A percentile compares a stretch with the other conserved stretches of the same genome.
Evolutionary conservation across 805 yeast genomes (phyloP).

Genomic region (Saturnispora galanensis): DNA sequence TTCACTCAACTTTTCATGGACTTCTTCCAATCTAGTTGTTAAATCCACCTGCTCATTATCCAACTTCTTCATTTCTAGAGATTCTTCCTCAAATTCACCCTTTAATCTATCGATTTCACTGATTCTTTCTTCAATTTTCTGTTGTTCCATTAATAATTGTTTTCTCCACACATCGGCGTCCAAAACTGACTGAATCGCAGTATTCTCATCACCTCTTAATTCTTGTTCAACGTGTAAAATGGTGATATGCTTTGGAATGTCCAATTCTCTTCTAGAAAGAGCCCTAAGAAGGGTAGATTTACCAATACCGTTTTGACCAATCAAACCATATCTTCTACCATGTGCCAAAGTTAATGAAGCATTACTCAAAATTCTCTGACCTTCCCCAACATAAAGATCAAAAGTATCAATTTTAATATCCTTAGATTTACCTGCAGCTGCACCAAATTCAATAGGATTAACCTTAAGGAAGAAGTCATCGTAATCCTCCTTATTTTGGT

Average conservation of each 20-base stretch:
- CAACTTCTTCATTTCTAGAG: slow-evolving; percentile 63
- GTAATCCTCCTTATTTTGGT: slow-evolving; percentile 60
- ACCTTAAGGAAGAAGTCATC: slow-evolving; percentile 93
- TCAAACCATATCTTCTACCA: slow-evolving; percentile 94
- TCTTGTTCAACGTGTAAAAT: slow-evolving; percentile 97
- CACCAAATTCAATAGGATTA: slow-evolving; percentile 86
- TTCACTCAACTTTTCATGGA: slow-evolving; percentile 72
- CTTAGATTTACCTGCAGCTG: slow-evolving; percentile 92
- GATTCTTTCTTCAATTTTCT: slow-evolving; percentile 62
- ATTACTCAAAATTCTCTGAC: slow-evolving; percentile 83
- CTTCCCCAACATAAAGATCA: slow-evolving; percentile 93
- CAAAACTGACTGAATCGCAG: slow-evolving; percentile 88
- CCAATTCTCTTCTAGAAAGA: slow-evolving; percentile 83
- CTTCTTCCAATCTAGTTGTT: slow-evolving; percentile 65
- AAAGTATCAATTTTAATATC: slow-evolving; percentile 89
- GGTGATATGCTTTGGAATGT: slow-evolving; percentile 91
- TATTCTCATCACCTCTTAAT: slow-evolving; percentile 82
- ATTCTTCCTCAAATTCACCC: slow-evolving; percentile 63
- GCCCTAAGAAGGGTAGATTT: slow-evolving; percentile 91
- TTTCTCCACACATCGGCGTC: slow-evolving; percentile 99
- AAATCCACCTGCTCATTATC: slow-evolving; percentile 89
- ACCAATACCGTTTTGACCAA: slow-evolving; percentile 99
- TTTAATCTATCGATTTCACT: slow-evolving; percentile 63
- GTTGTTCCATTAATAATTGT: slow-evolving; percentile 69
- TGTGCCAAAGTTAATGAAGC: slow-evolving; percentile 78